Evolutionary conservation across 345 rosid genomes (phyloP), one percentile per base, ranked within the genome.

Genomic region (Carallia pectinifolia): DNA sequence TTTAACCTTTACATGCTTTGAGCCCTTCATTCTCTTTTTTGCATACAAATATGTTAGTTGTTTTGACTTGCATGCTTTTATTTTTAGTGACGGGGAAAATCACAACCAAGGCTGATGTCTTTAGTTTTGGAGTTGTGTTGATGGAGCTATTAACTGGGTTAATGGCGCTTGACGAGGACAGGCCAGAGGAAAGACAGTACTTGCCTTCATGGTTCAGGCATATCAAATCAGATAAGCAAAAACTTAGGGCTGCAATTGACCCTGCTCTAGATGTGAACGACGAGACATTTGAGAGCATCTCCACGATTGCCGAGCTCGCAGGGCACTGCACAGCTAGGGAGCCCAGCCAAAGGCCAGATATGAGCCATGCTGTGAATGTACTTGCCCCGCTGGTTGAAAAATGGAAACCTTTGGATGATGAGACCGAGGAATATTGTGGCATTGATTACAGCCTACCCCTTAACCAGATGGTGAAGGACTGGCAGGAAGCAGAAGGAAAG

Each of bases 261-360:
- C 84, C 85, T 1, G 73, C 75, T 56, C 84, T 87, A 7, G 90
- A 83, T 2, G 64, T 68, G 56, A 83, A 81, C 48, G 87, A 85
- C 23, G 89, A 86, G 66, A 77, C 85, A 7, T 81, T 80, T 48
- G 85, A 89, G 75, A 89, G 85, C 64, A 84, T 89, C 52, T 80
- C 73, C 44, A 76, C 38, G 7, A 83, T 89, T 40, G 85, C 87
- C 0, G 92, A 89, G 48, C 86, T 89, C 2, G 96, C 92, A 3
- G 92, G 96, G 27, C 96, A 89, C 77, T 89, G 96, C 81, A 86
- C 96, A 0, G 85, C 87, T 23, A 85, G 90, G 75, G 96, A 89
- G 61, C 96, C 89, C 0, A 75, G 37, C 74, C 92, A 89, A 65
- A 77, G 96, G 75, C 92, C 96, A 0, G 96, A 85, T 55, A 89